A percentile compares a stretch with the other conserved stretches of the same genome.
Evolutionary conservation across 805 yeast species (phyloP).

Genomic region (Metschnikowia noctiluminum): DNA sequence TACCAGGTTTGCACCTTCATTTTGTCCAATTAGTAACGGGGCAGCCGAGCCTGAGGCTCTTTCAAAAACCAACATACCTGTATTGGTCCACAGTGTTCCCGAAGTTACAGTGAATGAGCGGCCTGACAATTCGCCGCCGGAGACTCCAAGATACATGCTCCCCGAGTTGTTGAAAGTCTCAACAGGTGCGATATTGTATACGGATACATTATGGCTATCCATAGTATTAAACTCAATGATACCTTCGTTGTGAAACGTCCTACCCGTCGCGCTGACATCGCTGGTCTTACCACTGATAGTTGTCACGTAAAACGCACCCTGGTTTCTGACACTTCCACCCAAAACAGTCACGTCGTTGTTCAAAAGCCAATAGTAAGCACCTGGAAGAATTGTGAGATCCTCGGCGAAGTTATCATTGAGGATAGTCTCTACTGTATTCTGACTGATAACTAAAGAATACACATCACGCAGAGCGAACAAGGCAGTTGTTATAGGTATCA

Average conservation of each 20-base stretch:
- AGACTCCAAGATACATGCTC: conserved; percentile 21
- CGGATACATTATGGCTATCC: conserved; percentile 17
- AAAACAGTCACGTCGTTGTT: conserved; percentile 4
- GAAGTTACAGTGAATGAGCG: conserved; percentile 3
- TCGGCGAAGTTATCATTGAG: not conserved
- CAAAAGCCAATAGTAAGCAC: conserved; percentile 5
- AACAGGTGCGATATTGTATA: conserved; percentile 14
- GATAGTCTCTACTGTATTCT: not conserved
- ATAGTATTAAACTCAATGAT: conserved; percentile 21
- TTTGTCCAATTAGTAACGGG: not conserved
- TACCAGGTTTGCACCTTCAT: not conserved
- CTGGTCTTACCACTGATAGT: not conserved
- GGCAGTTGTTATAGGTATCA: not conserved
- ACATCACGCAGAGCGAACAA: not conserved
- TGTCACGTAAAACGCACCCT: conserved; percentile 7
- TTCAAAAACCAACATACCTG: conserved; percentile 7
- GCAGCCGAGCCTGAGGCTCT: not conserved
- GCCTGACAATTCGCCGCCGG: conserved; percentile 12
- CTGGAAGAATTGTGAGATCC: conserved; percentile 1
- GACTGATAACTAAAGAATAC: not conserved
- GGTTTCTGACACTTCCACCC: conserved; percentile 3
- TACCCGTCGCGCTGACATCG: not conserved
- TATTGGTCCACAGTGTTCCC: conserved; percentile 3
- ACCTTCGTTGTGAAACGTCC: conserved; percentile 14
- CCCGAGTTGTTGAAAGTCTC: conserved; percentile 22